Base-by-base conservation (phyloP, 2,329 filamentous ascomycete species). In the Fusarium miscanthi region DNA sequence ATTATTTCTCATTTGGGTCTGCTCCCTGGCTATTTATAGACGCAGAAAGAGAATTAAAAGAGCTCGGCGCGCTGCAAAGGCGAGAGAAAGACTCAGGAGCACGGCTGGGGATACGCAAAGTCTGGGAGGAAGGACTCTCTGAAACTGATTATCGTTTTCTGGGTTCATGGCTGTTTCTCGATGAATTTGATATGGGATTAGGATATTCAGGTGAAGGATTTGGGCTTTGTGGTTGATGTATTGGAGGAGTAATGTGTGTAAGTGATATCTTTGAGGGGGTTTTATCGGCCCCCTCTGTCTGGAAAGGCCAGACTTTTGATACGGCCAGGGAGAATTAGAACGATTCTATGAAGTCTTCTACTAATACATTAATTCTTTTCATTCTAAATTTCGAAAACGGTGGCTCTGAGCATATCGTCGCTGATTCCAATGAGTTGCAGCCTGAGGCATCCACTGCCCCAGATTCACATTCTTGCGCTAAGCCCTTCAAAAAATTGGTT, bases 401-500 rank as follows among this genome's bases (percentile, higher is more conserved):
- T 33, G 25, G 8, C 6, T 27, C 12, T 11, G 7, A 46, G 31
- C 16, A 41, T 30, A 13, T 19, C 31, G 30, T 53, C 6, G 23
- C 23, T 40, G 8, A 19, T 30, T 6, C 11, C 25, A 12, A 23
- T 6, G 6, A 8, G 25, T 14, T 53, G 23, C 25, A 30, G 70
- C 74, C 72, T 78, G 45, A 78, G 76, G 73, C 74, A 77, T 13
- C 30, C 4, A 63, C 30, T 60, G 48, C 63, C 66, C 66, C 58
- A 40, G 70, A 63, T 63, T 63, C 41, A 42, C 49, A 52, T 57
- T 64, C 35, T 59, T 45, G 41, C 60, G 62, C 73, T 71, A 72
- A 69, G 49, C 62, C 70, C 45, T 66, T 62, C 74, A 72, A 78
- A 78, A 78, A 78, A 71, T 73, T 74, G 67, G 68, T 74, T 63